phyloP scores from a whole-genome alignment of 1,139 yeast species.

The Saccharomyces hybrid region DNA sequence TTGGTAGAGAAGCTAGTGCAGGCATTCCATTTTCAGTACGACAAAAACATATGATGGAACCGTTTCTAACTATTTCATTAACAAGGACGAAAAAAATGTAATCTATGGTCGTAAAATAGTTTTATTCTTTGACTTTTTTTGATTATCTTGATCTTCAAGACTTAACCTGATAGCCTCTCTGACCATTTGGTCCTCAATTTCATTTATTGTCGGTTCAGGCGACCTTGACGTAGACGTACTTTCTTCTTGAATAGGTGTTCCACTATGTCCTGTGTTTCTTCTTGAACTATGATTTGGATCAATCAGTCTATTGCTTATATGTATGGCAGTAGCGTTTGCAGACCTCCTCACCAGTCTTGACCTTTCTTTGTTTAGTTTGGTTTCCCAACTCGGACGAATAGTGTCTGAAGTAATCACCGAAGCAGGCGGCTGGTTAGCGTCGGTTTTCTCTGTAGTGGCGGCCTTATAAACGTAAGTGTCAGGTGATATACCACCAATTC shows the following conservation, averaged over 20 bases:
- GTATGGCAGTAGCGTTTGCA: constrained; percentile 91
- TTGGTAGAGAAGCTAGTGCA: too few species aligned
- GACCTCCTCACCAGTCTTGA: constrained; percentile 74
- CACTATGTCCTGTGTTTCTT: constrained; percentile 17
- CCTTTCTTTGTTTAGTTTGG: constrained; percentile 60
- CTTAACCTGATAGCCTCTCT: constrained; percentile 76
- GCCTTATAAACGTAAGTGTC: background rate
- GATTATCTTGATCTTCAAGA: constrained; percentile 46
- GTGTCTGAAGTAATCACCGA: constrained; percentile 54
- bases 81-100: background rate
- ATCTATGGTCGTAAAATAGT: background rate
- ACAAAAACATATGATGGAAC: too few species aligned
- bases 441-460: background rate
- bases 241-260: constrained; percentile 13
- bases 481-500: constrained; percentile 34
- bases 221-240: constrained; percentile 5
- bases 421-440: background rate
- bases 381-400: constrained; percentile 91
- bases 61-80: too few species aligned
- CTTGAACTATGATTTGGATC: constrained; percentile 27
- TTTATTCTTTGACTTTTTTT: constrained; percentile 2
- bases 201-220: constrained; percentile 29
- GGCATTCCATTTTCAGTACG: too few species aligned
- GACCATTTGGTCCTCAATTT: constrained; percentile 70
- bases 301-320: constrained; percentile 61